Conservation (phyloP, 306 rosid genomes). For the Sindora glabra region DNA sequence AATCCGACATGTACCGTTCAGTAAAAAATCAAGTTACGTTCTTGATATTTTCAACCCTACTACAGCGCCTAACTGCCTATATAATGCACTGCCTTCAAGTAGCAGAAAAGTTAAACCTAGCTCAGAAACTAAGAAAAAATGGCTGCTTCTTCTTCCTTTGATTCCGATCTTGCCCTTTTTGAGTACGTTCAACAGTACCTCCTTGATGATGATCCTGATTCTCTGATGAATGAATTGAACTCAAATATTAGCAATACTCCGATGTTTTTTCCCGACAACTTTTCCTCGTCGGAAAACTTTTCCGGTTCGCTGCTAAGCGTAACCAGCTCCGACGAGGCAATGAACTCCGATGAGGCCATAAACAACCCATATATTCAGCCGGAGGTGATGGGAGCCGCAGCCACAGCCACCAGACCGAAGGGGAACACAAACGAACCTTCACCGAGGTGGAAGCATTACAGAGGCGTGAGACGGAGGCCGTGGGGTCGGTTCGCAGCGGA, state of each 20-base stretch:
- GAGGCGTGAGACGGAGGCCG: conserved; percentile 56
- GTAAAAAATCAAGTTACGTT: too few species aligned
- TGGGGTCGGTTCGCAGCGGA: conserved; percentile 73
- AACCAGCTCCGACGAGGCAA: not conserved
- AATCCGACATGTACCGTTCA: too few species aligned
- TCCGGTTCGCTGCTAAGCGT: not conserved
- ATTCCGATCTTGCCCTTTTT: not conserved
- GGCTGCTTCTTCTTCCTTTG: not conserved
- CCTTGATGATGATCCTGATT: not conserved
- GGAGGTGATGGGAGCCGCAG: too few species aligned
- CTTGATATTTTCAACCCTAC: too few species aligned
- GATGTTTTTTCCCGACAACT: too few species aligned
- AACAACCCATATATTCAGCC: too few species aligned
- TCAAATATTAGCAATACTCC: too few species aligned
- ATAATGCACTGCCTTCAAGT: too few species aligned
- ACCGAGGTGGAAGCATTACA: conserved; percentile 10
- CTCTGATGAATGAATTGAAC: not conserved
- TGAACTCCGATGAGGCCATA: not conserved
- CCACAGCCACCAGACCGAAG: too few species aligned
- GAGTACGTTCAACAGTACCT: not conserved
- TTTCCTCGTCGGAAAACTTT: too few species aligned
- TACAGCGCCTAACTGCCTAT: too few species aligned
- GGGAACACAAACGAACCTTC: not conserved
- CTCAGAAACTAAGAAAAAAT: not conserved
- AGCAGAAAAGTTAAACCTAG: not conserved